Evolutionary conservation across 2,329 filamentous ascomycete species (phyloP).

Genomic region (Colletotrichum somersetense): DNA sequence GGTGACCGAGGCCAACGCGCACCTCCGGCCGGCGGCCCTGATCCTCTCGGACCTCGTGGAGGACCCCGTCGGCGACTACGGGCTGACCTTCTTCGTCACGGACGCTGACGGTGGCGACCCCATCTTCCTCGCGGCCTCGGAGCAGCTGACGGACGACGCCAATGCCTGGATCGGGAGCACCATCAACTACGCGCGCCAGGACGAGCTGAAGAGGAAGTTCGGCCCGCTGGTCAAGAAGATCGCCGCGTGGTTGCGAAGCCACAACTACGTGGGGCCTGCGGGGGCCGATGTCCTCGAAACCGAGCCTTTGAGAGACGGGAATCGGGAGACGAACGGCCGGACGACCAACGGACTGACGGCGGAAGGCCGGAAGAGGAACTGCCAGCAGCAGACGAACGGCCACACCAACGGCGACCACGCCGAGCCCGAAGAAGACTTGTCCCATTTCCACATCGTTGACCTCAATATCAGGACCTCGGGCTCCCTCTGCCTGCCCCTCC

Average conservation of each 20-base stretch:
- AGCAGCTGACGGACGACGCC: slow-evolving; percentile 51
- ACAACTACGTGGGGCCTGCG: slow-evolving; percentile 51
- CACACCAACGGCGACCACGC: neutral
- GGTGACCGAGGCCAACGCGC: slow-evolving; percentile 48
- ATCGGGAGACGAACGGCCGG: slow-evolving; percentile 25
- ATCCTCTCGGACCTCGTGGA: slow-evolving; percentile 50
- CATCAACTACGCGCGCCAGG: slow-evolving; percentile 50
- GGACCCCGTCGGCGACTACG: slow-evolving; percentile 50
- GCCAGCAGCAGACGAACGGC: neutral
- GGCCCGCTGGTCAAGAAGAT: slow-evolving; percentile 43
- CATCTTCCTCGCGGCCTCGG: slow-evolving; percentile 50
- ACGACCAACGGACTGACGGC: slow-evolving; percentile 8
- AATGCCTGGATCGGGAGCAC: slow-evolving; percentile 52
- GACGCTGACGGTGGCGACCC: slow-evolving; percentile 43
- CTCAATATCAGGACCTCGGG: slow-evolving; percentile 52
- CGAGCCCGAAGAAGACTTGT: slow-evolving; percentile 17
- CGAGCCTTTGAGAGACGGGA: slow-evolving; percentile 12
- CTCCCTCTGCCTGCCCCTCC: slow-evolving; percentile 48
- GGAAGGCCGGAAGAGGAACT: neutral
- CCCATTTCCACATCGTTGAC: slow-evolving; percentile 49
- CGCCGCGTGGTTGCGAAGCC: slow-evolving; percentile 46
- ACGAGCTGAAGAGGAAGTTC: slow-evolving; percentile 48
- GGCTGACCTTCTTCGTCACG: slow-evolving; percentile 52
- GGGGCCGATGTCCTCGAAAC: slow-evolving; percentile 52
- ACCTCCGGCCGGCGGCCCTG: slow-evolving; percentile 50